Base-by-base conservation (phyloP, 2,329 filamentous ascomycete genomes). In the Biscogniauxia mediterranea region DNA sequence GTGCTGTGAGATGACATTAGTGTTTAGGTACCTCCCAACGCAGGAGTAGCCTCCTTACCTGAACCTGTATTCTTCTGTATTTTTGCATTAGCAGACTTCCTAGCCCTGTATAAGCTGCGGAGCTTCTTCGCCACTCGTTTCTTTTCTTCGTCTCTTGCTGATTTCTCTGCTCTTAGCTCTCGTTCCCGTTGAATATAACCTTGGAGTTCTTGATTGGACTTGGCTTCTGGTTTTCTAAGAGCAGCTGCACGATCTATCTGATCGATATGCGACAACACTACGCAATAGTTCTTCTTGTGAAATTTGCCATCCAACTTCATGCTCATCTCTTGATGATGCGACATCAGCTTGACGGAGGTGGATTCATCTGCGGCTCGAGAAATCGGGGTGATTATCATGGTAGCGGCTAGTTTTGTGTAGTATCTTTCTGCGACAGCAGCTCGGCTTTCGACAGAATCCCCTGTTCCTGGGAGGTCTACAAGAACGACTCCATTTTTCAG, bases 381-480 rank as follows among this genome's bases (percentile, higher is more conserved):
- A 5, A 68, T 61, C 0, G 70, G 68, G 0, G 68, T 53, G 0
- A 76, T 72, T 0, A 76, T 64, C 26, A 75, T 52, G 0, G 71
- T 71, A 2, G 74, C 64, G 8, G 71, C 67, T 0, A 77, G 58
- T 0, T 52, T 57, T 0, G 61, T n/a, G 3, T 67, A 67, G 19
- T 62, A 68, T 0, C 60, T 58, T 2, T 61, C 17, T 0, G 74
- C 71, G 0, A 76, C 56, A 0, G 61, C 54, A 0, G 68, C 67
- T 1, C 75, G 71, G 20, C 71, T 72, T 1, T 62, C 59, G 0
- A 66, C 61, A 0, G 61, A 60, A 19, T 86, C 84, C 0, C 80
- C 79, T 0, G 83, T 75, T 7, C 84, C 83, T 0, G 83, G 83
- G 0, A 86, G 73, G 61, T 86, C 82, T 0, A 85, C 82, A 3